Conservation (phyloP, 129 eudicot species). For the Kitagawia praeruptora region DNA sequence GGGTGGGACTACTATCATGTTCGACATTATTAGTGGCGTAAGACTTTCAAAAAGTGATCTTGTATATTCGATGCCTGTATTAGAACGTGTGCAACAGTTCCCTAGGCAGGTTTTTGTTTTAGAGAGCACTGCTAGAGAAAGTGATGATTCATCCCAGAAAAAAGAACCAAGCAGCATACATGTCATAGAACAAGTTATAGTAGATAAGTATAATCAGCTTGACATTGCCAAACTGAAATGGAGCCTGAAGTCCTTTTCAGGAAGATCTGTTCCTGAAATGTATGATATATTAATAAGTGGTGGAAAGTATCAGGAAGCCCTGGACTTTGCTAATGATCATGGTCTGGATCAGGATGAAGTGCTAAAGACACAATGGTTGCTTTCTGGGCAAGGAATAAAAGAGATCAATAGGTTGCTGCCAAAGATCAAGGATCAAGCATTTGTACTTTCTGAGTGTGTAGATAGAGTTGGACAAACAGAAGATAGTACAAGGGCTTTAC, state of each 20-base stretch:
- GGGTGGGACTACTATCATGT: conserved; percentile 49
- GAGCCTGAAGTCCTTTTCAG: conserved; percentile 59
- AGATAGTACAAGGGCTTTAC: conserved; percentile 59
- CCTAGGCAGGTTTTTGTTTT: conserved; percentile 61
- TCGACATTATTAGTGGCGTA: conserved; percentile 36
- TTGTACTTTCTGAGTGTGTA: conserved; percentile 78
- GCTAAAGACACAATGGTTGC: conserved; percentile 86
- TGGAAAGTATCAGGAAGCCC: conserved; percentile 59
- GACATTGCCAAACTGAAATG: conserved; percentile 46
- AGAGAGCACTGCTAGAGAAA: conserved; percentile 51
- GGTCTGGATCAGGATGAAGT: conserved; percentile 71
- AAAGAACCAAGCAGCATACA: conserved; percentile 19
- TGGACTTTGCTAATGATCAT: conserved; percentile 69
- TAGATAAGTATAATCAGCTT: conserved; percentile 39
- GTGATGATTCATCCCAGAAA: conserved; percentile 17
- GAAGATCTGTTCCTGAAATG: conserved; percentile 65
- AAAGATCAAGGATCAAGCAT: conserved; percentile 64
- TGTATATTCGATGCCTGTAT: conserved; percentile 52
- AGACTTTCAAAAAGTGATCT: conserved; percentile 41
- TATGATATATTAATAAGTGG: conserved; percentile 58
- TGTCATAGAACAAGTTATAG: conserved; percentile 34
- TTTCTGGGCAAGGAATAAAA: conserved; percentile 49
- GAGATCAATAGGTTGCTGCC: conserved; percentile 60
- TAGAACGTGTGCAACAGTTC: conserved; percentile 45
- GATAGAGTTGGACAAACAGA: conserved; percentile 78